Conservation (phyloP, 176 grass and related monocot genomes). For the Oryza longistaminata region DNA sequence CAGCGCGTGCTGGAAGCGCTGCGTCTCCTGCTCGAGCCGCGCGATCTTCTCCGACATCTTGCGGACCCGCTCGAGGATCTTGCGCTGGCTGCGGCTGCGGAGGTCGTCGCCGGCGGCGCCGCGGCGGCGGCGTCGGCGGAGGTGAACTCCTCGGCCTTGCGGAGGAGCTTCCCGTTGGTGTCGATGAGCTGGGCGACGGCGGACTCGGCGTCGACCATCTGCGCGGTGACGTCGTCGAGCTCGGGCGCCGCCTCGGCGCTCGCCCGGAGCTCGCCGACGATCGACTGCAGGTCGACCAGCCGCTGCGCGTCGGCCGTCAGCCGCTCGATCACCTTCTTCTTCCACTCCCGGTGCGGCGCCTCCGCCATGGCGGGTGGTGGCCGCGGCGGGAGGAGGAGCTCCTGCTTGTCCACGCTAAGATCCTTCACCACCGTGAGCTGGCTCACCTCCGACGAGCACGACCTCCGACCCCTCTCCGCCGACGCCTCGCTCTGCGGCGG, state of each 20-base stretch:
- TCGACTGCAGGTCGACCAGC: constrained; percentile 58
- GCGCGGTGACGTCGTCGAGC: constrained; percentile 51
- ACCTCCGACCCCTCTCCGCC: constrained; percentile 38
- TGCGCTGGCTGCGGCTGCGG: constrained; percentile 68
- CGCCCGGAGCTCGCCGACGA: constrained; percentile 57
- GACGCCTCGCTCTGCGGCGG: constrained; percentile 39
- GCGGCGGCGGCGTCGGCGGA: neutral
- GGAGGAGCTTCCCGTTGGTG: constrained; percentile 68
- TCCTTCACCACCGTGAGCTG: constrained; percentile 77
- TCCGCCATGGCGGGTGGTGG: neutral
- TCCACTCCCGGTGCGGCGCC: constrained; percentile 65
- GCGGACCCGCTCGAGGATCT: constrained; percentile 69
- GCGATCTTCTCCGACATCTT: constrained; percentile 89
- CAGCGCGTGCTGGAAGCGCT: constrained; percentile 64
- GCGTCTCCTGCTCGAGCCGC: constrained; percentile 69
- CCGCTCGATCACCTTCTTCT: constrained; percentile 66
- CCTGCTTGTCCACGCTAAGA: constrained; percentile 74
- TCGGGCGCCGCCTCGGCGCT: constrained; percentile 56
- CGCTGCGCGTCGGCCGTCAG: constrained; percentile 65
- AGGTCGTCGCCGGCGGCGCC: constrained; percentile 17
- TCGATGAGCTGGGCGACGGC: constrained; percentile 75
- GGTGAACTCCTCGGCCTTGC: constrained; percentile 69
- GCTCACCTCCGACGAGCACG: neutral
- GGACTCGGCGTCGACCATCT: constrained; percentile 70
- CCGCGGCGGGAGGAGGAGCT: constrained; percentile 27